Conservation (phyloP, 305 asterid genomes). For the Solanum hybrid region DNA sequence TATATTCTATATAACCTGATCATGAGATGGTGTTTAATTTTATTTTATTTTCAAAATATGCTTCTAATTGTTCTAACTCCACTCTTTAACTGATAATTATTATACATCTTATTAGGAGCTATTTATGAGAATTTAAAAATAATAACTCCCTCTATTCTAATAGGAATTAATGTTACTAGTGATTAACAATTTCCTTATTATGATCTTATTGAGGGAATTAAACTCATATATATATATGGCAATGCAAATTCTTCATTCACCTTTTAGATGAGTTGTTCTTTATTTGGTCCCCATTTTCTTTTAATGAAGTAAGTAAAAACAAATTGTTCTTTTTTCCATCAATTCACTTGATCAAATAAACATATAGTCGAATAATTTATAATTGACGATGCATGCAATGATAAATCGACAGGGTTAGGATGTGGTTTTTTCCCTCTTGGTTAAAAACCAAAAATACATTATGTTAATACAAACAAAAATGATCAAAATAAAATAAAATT, state of each 20-base stretch:
- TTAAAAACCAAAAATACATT: background rate
- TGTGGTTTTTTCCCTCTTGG: background rate
- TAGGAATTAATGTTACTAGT: background rate
- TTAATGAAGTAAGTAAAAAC: background rate
- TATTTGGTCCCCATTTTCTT: background rate
- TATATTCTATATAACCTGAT: background rate
- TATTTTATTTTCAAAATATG: background rate
- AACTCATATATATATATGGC: background rate
- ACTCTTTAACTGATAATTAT: background rate
- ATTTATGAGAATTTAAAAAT: background rate
- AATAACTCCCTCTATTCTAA: background rate
- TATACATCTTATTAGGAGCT: background rate
- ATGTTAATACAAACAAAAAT: background rate
- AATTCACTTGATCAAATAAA: background rate
- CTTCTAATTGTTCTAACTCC: background rate
- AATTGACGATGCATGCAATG: background rate
- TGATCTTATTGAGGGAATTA: background rate
- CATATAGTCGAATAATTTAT: background rate
- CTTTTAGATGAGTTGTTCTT: background rate
- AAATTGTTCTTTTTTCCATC: background rate
- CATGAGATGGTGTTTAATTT: background rate
- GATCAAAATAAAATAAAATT: too few relatives aligned
- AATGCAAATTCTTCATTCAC: background rate
- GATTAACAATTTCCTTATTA: background rate
- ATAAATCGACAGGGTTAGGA: background rate